A percentile compares a stretch with the other conserved stretches of the same genome.
phyloP scores from a whole-genome alignment of 192 early-diverging fungal species.

The Coemansia sp. region DNA sequence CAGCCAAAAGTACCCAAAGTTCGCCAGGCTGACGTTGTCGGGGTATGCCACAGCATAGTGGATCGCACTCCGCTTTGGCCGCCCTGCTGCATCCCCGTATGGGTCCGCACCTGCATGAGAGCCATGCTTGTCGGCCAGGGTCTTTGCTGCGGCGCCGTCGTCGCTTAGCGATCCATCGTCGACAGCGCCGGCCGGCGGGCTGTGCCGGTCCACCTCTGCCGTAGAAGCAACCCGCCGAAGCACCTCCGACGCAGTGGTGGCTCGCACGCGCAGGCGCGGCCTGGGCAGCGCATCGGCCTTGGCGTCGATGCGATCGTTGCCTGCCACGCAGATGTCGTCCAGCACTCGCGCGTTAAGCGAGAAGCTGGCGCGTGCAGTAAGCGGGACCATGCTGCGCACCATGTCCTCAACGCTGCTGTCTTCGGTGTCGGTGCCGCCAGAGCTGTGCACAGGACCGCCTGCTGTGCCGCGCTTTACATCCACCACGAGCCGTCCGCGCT shows the following conservation, averaged over 20 bases:
- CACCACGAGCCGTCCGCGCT: constrained; percentile 26
- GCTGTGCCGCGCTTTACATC: not conserved
- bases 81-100: too few relatives aligned
- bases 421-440: constrained; percentile 18
- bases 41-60: constrained; percentile 68
- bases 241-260: constrained; percentile 21
- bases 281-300: constrained; percentile 50
- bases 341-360: constrained; percentile 39
- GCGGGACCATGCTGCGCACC: constrained; percentile 12
- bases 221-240: constrained; percentile 25
- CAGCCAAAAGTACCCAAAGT: constrained; percentile 69
- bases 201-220: not conserved
- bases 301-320: constrained; percentile 45
- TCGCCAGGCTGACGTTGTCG: constrained; percentile 63
- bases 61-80: constrained; percentile 28
- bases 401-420: constrained; percentile 13
- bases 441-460: not conserved
- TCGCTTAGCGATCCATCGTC: constrained; percentile 23
- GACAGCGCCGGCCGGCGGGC: not conserved
- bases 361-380: constrained; percentile 30
- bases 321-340: constrained; percentile 24
- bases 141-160: constrained; percentile 6
- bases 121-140: not conserved
- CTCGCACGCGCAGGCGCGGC: constrained; percentile 20
- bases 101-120: too few relatives aligned